Evolutionary conservation across 2,329 filamentous ascomycete genomes (phyloP), one percentile per base, ranked within the genome.

Genomic region (Calonectria pauciramosa): DNA sequence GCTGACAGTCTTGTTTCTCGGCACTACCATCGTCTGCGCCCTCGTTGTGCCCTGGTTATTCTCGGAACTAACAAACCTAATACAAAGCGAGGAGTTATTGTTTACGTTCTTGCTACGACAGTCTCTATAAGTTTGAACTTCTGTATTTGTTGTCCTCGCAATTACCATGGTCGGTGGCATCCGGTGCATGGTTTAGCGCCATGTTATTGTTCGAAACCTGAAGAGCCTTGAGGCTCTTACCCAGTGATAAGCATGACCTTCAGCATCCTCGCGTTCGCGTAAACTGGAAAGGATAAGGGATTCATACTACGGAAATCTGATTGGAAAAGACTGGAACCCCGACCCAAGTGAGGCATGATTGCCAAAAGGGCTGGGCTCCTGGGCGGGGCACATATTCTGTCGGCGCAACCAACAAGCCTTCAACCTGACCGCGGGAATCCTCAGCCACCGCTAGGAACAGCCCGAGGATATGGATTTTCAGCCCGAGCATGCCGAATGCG

Each of bases 41-140:
- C 90, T 95, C 77, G 91, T 95, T 78, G 93, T 94, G 49, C 88
- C 11, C 90, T 95, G 77, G 91, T 95, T 78, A 93, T 94, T 49
- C 88, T 94, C 59, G 93, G 87, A 9, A 91, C 93, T 69, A 94
- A 93, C 83, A 79, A 88, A 1, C 92, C 91, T 82, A 83, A 86
- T n/a, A 82, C 84, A 44, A 84, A 87, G 38, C 87, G 88, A 34
- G 91, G 93, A 77, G 91, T 93, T 74, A 91, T 93, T 77, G 93
- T 88, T 73, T 88, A 87, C 73, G 87, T 85, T n/a, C 86, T 88
- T 30, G 86, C 85, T 18, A 87, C 87, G 28, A 86, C 86, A 74
- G 82, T 90, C 18, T 88, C 86, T 11, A 89, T 90, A 84, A 89
- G 90, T 76, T 89, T 85, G 0, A 88, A 88, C n/a, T 87, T 87